A percentile compares a stretch with the other conserved stretches of the same genome.
Conservation (phyloP, 108 stramenopile species). For the Fragilaria radians region DNA sequence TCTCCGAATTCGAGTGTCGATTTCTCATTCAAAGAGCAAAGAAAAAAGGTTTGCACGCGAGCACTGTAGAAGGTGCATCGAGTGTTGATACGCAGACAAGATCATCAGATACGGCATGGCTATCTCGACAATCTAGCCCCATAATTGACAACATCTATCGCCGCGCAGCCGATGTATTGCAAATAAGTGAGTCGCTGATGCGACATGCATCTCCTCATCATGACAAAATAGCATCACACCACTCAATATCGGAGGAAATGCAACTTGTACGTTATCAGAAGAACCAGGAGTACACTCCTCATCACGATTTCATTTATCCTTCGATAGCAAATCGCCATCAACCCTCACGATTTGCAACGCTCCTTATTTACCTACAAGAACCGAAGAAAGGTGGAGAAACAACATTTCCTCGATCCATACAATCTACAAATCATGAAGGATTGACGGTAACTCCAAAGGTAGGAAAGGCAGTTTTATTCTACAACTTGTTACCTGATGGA, state of each 20-base stretch:
- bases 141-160: conserved; percentile 73
- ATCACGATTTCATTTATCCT: conserved; percentile 87
- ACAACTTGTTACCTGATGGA: conserved; percentile 86
- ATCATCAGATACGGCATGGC: conserved; percentile 66
- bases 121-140: conserved; percentile 47
- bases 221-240: conserved; percentile 33
- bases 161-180: conserved; percentile 70
- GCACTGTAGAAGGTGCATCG: conserved; percentile 37
- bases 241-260: conserved; percentile 81
- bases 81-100: conserved; percentile 34
- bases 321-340: conserved; percentile 65
- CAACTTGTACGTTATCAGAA: conserved; percentile 78
- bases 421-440: conserved; percentile 60
- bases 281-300: conserved; percentile 75
- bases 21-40: conserved; percentile 49
- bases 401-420: conserved; percentile 78
- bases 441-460: conserved; percentile 61
- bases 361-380: conserved; percentile 75
- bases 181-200: conserved; percentile 58
- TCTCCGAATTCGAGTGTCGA: conserved; percentile 57
- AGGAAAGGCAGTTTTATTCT: conserved; percentile 83
- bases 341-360: conserved; percentile 74
- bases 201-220: conserved; percentile 25
- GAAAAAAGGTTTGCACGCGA: conserved; percentile 42
- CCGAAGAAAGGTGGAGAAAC: conserved; percentile 71